phyloP scores from a whole-genome alignment of 768 basidiomycete genomes.

The Amanita pallidorosea region DNA sequence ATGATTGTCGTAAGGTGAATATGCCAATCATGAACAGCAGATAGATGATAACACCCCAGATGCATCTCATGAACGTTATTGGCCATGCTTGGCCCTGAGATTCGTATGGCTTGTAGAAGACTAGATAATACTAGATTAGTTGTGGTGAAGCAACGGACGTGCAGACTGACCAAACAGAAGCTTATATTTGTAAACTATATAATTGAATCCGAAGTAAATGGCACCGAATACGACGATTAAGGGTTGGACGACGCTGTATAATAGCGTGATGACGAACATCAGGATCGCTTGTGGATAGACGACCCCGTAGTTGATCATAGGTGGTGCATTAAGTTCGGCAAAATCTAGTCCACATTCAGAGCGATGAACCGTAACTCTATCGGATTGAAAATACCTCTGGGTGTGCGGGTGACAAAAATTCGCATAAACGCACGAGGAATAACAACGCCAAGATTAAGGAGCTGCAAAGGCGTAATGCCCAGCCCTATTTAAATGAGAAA shows the following conservation, averaged over 20 bases:
- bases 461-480: constrained; percentile 91
- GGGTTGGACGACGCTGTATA: constrained; percentile 94
- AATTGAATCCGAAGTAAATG: constrained; percentile 91
- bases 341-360: constrained; percentile 48
- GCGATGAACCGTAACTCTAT: neutral
- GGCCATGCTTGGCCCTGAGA: constrained; percentile 98
- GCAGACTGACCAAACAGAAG: constrained; percentile 72
- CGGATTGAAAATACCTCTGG: constrained; percentile 49
- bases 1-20: constrained; percentile 54
- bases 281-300: constrained; percentile 97
- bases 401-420: constrained; percentile 77
- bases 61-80: constrained; percentile 83
- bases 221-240: constrained; percentile 93
- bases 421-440: constrained; percentile 70
- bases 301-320: constrained; percentile 95
- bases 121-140: constrained; percentile 25
- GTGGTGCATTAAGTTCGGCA: constrained; percentile 93
- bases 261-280: constrained; percentile 88
- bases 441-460: constrained; percentile 85
- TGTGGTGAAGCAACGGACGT: neutral
- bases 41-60: constrained; percentile 90
- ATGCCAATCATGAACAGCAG: constrained; percentile 96
- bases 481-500: constrained; percentile 36
- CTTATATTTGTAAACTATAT: constrained; percentile 98
- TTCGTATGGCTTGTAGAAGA: constrained; percentile 98